Conservation (phyloP, 192 early-diverging fungal genomes). For the Funneliformis geosporum region DNA sequence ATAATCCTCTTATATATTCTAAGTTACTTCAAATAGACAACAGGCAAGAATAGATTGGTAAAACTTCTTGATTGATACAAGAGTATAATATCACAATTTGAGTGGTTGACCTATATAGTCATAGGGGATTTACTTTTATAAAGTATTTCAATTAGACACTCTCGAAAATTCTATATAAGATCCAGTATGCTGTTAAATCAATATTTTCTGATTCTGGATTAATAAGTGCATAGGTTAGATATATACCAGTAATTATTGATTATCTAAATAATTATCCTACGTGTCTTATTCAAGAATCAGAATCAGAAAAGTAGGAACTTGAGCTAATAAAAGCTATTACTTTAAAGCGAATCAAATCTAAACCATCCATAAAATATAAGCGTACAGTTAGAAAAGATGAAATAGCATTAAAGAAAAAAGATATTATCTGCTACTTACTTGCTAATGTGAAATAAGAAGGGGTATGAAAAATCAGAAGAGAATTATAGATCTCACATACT, state of each 20-base stretch:
- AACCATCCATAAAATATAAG: slow-evolving; percentile 5
- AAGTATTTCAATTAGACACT: neutral
- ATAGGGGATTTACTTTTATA: neutral
- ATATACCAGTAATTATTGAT: slow-evolving; percentile 17
- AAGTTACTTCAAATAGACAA: slow-evolving; percentile 1
- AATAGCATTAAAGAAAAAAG: too few relatives aligned
- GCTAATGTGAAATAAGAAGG: slow-evolving; percentile 21
- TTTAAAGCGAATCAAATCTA: neutral
- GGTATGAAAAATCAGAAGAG: slow-evolving; percentile 18
- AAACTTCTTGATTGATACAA: slow-evolving; percentile 15
- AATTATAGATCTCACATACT: neutral
- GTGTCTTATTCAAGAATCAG: slow-evolving; percentile 14
- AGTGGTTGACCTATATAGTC: slow-evolving; percentile 11
- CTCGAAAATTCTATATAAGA: too few relatives aligned
- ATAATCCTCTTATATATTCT: neutral
- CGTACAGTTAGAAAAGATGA: slow-evolving; percentile 21
- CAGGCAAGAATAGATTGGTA: neutral
- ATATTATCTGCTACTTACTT: neutral
- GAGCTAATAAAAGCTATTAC: slow-evolving; percentile 3
- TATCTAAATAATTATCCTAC: slow-evolving; percentile 27
- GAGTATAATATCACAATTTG: slow-evolving; percentile 6
- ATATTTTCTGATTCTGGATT: slow-evolving; percentile 18
- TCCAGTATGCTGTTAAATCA: neutral
- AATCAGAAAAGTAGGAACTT: slow-evolving; percentile 15
- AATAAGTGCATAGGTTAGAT: slow-evolving; percentile 26